These are phyloP conservation scores for Coriolopsis trogii DNA, from an alignment of 1,284 basidiomycete species.

Conservation along the genomic window DNA sequence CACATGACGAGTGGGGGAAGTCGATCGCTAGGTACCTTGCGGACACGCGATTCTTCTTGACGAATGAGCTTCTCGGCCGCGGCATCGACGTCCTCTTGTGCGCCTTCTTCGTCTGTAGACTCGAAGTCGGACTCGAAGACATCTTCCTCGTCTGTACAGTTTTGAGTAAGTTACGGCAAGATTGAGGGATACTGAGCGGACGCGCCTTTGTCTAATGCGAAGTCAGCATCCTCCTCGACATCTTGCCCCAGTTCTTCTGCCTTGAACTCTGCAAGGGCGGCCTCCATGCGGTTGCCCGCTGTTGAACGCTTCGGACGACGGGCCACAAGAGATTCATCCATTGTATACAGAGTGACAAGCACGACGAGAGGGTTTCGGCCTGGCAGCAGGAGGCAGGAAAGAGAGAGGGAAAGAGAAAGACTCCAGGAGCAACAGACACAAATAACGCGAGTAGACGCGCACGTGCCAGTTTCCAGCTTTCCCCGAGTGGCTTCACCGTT, in stretches of 20 bases:
- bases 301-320: constrained; percentile 69
- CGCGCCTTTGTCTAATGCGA: constrained; percentile 60
- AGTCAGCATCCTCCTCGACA: constrained; percentile 72
- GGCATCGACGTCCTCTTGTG: constrained; percentile 51
- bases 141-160: constrained; percentile 71
- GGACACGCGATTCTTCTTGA: constrained; percentile 63
- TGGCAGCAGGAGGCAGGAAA: no score
- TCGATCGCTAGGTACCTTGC: constrained; percentile 48
- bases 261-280: constrained; percentile 71
- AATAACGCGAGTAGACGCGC: no score
- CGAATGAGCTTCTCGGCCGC: constrained; percentile 53
- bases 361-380: no score
- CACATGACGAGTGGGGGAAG: neutral
- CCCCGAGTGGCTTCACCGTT: no score
- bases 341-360: constrained; percentile 13
- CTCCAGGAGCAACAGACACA: no score
- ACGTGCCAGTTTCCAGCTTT: no score
- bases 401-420: no score
- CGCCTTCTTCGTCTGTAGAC: constrained; percentile 76
- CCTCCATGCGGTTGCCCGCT: constrained; percentile 80
- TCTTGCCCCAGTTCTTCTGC: constrained; percentile 59
- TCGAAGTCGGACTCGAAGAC: constrained; percentile 81
- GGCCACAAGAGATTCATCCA: constrained; percentile 53
- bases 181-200: neutral
- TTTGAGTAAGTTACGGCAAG: neutral